A percentile compares a stretch with the other conserved stretches of the same genome.
phyloP scores from a whole-genome alignment of 2,329 filamentous ascomycete genomes.

The Keithomyces neogunnii region DNA sequence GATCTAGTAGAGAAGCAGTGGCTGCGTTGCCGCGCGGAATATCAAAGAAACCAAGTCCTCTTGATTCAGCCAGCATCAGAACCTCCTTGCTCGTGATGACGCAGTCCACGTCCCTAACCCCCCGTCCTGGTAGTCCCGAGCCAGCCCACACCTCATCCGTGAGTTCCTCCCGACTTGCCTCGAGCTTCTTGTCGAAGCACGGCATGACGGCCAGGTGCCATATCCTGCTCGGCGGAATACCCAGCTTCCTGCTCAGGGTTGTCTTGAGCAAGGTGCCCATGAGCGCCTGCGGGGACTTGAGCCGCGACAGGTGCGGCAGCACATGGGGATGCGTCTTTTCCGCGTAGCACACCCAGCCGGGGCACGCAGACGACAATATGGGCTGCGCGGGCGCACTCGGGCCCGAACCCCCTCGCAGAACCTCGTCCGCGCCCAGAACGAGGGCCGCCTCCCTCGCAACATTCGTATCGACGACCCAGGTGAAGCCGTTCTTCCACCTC shows the following conservation, averaged over 20 bases:
- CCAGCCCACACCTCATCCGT: conserved; percentile 69
- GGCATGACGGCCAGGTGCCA: conserved; percentile 98
- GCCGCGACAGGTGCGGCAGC: conserved; percentile 77
- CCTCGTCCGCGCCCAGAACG: conserved; percentile 70
- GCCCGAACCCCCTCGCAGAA: conserved; percentile 30
- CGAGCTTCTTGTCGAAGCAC: conserved; percentile 98
- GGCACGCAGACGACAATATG: conserved; percentile 81
- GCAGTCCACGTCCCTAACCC: conserved; percentile 86
- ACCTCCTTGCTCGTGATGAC: conserved; percentile 96
- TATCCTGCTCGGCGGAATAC: conserved; percentile 68
- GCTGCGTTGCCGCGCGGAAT: conserved; percentile 39
- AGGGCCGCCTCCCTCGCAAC: conserved; percentile 72
- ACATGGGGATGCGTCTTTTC: conserved; percentile 97
- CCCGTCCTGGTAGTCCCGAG: conserved; percentile 37
- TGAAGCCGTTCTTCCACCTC: conserved; percentile 65
- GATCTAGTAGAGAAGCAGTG: conserved; percentile 33
- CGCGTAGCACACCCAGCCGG: conserved; percentile 97
- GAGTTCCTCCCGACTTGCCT: conserved; percentile 87
- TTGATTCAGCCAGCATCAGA: conserved; percentile 76
- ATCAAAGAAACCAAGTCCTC: conserved; percentile 66
- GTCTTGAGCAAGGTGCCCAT: conserved; percentile 88
- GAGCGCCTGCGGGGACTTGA: conserved; percentile 92
- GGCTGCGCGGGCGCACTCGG: conserved; percentile 34
- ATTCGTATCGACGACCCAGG: conserved; percentile 89
- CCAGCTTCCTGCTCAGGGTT: conserved; percentile 62